Conservation (phyloP, 2,329 filamentous ascomycete species). For the Nemania serpens region DNA sequence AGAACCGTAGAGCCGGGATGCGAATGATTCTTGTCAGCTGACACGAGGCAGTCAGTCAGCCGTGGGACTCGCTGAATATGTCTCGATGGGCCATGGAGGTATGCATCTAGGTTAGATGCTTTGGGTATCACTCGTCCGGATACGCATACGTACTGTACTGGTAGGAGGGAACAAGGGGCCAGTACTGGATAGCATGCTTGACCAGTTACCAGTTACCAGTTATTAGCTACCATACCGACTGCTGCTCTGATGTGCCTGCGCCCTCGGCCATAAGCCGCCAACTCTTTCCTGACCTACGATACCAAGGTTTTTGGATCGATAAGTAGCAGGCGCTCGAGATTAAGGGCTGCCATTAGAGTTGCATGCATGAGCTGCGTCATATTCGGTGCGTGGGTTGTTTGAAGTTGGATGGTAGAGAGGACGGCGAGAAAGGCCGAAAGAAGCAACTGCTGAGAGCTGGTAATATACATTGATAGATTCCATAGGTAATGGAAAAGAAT, state of each 20-base stretch:
- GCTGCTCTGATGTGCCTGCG: background rate
- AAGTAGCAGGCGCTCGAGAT: background rate
- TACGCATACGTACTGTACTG: too few relatives aligned
- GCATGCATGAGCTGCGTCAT: slow-evolving; percentile 16
- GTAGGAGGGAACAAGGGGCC: too few relatives aligned
- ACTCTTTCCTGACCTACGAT: background rate
- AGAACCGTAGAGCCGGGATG: too few relatives aligned
- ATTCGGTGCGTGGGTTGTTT: slow-evolving; percentile 7
- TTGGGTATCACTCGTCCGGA: too few relatives aligned
- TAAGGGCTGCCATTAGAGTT: background rate
- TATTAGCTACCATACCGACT: too few relatives aligned
- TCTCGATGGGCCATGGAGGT: too few relatives aligned
- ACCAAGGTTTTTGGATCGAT: background rate
- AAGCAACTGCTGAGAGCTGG: slow-evolving; percentile 1
- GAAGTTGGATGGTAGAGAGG: background rate
- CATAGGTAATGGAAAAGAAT: background rate
- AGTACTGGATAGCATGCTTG: background rate
- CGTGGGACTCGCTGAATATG: background rate
- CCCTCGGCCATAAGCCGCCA: background rate
- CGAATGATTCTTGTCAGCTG: too few relatives aligned
- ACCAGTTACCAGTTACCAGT: too few relatives aligned
- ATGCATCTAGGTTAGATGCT: too few relatives aligned
- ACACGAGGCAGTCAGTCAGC: background rate
- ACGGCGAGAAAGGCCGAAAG: slow-evolving; percentile 7
- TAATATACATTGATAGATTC: slow-evolving; percentile 1